Percentiles rank a stretch among this genome's conserved stretches.
phyloP scores from a whole-genome alignment of 2,329 filamentous ascomycete species.

The Neonectria neomacrospora region DNA sequence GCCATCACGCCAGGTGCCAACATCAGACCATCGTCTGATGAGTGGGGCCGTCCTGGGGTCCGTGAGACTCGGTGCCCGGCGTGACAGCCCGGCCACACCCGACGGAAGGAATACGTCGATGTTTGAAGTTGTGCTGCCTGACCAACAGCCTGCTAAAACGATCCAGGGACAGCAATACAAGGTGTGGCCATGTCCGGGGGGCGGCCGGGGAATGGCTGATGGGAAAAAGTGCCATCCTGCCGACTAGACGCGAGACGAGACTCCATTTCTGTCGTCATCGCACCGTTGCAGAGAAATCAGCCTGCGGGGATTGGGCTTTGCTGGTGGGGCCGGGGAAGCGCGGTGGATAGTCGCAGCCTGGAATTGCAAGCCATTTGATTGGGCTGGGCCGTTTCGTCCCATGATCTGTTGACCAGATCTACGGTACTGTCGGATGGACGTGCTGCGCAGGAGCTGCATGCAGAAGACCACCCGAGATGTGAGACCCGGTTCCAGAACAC shows the following conservation, averaged over 20 bases:
- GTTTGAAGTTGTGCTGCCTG: background rate
- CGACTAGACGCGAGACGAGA: conserved; percentile 2
- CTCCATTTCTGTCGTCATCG: conserved; percentile 25
- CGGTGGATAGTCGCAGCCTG: conserved; percentile 2
- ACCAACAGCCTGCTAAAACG: conserved; percentile 1
- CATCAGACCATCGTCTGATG: conserved; percentile 46
- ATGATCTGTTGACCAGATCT: conserved; percentile 19
- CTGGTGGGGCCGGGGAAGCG: conserved; percentile 19
- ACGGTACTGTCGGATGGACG: conserved; percentile 6
- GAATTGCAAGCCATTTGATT: conserved; percentile 19
- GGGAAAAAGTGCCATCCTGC: conserved; percentile 7
- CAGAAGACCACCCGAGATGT: conserved; percentile 8
- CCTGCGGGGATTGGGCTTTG: conserved; percentile 24
- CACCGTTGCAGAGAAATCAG: conserved; percentile 26
- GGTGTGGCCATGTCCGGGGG: conserved; percentile 1
- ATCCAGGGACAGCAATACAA: background rate
- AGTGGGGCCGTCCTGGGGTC: conserved; percentile 42
- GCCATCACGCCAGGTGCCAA: conserved; percentile 46
- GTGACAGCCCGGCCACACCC: conserved; percentile 41
- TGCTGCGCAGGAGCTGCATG: conserved; percentile 12
- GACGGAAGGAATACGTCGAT: conserved; percentile 24
- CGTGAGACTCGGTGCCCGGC: conserved; percentile 36
- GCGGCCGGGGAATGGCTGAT: conserved; percentile 5
- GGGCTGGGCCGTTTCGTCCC: conserved; percentile 18
- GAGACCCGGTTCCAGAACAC: background rate